Evolutionary conservation across 192 early-diverging fungal species (phyloP).

Genomic region (Phlyctochytrium planicorne): DNA sequence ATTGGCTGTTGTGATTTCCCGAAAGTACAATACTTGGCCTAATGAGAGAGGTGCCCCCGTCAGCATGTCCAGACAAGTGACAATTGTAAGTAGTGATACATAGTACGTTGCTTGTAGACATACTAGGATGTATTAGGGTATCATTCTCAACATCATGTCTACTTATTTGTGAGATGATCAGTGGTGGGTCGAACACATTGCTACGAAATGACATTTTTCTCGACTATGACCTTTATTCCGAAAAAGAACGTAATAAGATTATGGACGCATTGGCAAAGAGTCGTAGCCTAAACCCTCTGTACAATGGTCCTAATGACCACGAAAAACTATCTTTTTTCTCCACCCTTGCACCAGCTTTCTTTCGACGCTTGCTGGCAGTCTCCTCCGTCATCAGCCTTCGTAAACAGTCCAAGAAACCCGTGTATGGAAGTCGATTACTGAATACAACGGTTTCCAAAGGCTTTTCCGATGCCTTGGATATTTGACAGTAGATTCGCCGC

Average conservation of each 20-base stretch:
- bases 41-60: slow-evolving; percentile 65
- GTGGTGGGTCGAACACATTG: slow-evolving; percentile 1
- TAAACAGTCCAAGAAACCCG: slow-evolving; percentile 43
- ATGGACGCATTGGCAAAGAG: slow-evolving; percentile 24
- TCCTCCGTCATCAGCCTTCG: slow-evolving; percentile 48
- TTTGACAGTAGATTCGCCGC: slow-evolving; percentile 80
- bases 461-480: slow-evolving; percentile 23
- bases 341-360: not conserved
- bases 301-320: slow-evolving; percentile 39
- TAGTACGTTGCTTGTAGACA: slow-evolving; percentile 62
- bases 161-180: slow-evolving; percentile 6
- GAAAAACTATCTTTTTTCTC: slow-evolving; percentile 6
- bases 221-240: too few relatives aligned
- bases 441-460: slow-evolving; percentile 40
- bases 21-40: slow-evolving; percentile 62
- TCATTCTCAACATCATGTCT: not conserved
- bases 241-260: slow-evolving; percentile 8
- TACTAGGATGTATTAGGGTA: slow-evolving; percentile 18
- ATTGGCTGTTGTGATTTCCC: not conserved
- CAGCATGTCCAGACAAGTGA: slow-evolving; percentile 52
- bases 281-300: slow-evolving; percentile 42
- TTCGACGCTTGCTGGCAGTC: slow-evolving; percentile 11
- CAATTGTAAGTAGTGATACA: slow-evolving; percentile 48
- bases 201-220: too few relatives aligned
- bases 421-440: slow-evolving; percentile 43